Evolutionary conservation across 2,329 filamentous ascomycete species (phyloP), one percentile per base, ranked within the genome.

Genomic region (Rutstroemia sydowiana): DNA sequence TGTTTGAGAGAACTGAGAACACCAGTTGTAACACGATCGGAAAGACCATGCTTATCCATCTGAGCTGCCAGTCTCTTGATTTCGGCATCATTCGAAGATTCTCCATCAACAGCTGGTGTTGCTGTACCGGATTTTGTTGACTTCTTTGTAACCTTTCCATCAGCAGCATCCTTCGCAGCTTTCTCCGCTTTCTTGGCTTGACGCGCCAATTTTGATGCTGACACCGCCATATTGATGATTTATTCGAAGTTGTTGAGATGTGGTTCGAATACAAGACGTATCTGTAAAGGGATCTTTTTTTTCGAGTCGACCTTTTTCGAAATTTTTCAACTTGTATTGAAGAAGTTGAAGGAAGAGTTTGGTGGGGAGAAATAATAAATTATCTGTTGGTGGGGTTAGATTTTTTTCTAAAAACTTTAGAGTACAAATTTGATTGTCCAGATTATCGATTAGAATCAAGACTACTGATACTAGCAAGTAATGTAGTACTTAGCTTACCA

Each of bases 11-110:
- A 98, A 34, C 91, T 79, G 57, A 98, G 77, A 52, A 98, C 93
- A 81, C 93, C 93, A 55, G 93, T 98, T 56, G 95, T 98, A 70
- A 98, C 93, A 71, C 93, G 87, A 73, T 98, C 93, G 13, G 93
- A 97, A 60, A 98, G 79, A 66, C 93, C 93, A 69, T 95, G 82
- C 75, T 95, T 88, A 75, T 98, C 93, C 79, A 95, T 87, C 75
- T 98, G 95, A 50, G 91, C 78, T 41, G 87, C 84, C 61, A 98
- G 79, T 69, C 90, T 90, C 75, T 90, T 87, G 59, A 96, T 84
- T 68, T 86, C 85, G 61, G 86, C 83, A 70, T 85, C 73, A 75
- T 92, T 88, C 62, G n/a, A n/a, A n/a, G n/a, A n/a, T n/a, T n/a
- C n/a, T n/a, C n/a, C n/a, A n/a, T n/a, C n/a, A n/a, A n/a, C n/a